Evolutionary conservation across 495 filamentous ascomycete species (phyloP).

Genomic region (Lindgomyces ingoldianus): DNA sequence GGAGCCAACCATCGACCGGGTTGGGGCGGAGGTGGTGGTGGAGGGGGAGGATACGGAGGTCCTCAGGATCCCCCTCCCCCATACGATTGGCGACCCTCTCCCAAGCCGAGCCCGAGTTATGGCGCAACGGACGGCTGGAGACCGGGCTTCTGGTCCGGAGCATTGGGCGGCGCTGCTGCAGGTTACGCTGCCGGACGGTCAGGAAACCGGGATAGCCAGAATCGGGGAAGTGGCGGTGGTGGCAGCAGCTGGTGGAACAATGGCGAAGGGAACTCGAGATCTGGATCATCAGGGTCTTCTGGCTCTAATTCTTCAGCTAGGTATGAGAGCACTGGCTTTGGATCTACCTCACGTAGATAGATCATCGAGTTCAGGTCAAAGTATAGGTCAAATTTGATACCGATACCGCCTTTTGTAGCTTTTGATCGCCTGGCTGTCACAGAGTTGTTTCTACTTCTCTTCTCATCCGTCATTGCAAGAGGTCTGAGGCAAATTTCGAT

Average conservation of each 20-base stretch:
- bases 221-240: constrained; percentile 15
- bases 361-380: not conserved
- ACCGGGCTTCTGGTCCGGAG: constrained; percentile 87
- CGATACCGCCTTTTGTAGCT: not conserved
- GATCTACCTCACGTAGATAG: constrained; percentile 67
- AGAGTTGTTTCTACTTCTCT: too few species aligned
- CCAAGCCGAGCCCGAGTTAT: constrained; percentile 36
- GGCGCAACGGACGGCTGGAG: constrained; percentile 58
- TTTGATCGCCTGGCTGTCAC: too few species aligned
- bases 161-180: constrained; percentile 69
- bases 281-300: constrained; percentile 44
- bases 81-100: constrained; percentile 48
- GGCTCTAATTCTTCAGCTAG: constrained; percentile 54
- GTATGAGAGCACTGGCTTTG: constrained; percentile 85
- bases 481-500: too few species aligned
- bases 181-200: constrained; percentile 66
- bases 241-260: constrained; percentile 39
- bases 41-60: constrained; percentile 46
- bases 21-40: constrained; percentile 55
- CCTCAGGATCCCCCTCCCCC: constrained; percentile 62
- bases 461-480: too few species aligned
- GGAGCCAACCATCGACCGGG: constrained; percentile 40
- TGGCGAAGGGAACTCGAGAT: constrained; percentile 43
- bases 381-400: constrained; percentile 16
- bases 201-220: constrained; percentile 18